A percentile compares a stretch with the other conserved stretches of the same genome.
Conservation (phyloP, 306 rosid species). For the Cucumis cinereus region DNA sequence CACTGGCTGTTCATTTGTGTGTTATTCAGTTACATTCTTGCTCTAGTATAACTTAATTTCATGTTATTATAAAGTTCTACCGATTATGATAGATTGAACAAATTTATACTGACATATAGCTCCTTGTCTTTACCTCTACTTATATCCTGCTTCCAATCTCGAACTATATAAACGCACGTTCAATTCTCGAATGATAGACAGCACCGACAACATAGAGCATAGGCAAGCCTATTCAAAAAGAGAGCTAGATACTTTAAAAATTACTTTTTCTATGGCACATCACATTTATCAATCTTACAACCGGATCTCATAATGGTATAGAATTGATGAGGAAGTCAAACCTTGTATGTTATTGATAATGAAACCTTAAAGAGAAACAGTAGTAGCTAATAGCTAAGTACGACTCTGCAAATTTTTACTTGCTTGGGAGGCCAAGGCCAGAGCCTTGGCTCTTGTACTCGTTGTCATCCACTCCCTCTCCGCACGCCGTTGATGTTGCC, state of each 20-base stretch:
- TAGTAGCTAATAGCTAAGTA: background rate
- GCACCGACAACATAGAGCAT: background rate
- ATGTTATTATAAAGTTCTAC: background rate
- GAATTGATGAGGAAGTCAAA: background rate
- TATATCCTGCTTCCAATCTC: background rate
- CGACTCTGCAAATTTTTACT: conserved; percentile 39
- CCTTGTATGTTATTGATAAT: background rate
- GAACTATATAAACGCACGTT: background rate
- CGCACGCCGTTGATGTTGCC: conserved; percentile 80
- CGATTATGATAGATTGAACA: background rate
- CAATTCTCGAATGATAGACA: background rate
- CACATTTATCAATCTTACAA: background rate
- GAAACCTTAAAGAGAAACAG: background rate
- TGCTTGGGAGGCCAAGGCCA: conserved; percentile 56
- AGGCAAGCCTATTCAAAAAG: background rate
- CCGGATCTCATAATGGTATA: background rate
- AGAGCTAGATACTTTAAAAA: background rate
- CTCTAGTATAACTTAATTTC: background rate
- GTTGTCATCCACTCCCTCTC: conserved; percentile 54
- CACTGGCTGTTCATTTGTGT: background rate
- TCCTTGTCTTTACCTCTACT: background rate
- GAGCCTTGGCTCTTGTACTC: conserved; percentile 61
- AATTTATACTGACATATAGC: background rate
- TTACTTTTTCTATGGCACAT: background rate
- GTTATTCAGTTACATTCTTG: too few species aligned